Evolutionary conservation across 2,329 filamentous ascomycete species (phyloP), one percentile per base, ranked within the genome.

Genomic region (Pyrenochaeta sp.): DNA sequence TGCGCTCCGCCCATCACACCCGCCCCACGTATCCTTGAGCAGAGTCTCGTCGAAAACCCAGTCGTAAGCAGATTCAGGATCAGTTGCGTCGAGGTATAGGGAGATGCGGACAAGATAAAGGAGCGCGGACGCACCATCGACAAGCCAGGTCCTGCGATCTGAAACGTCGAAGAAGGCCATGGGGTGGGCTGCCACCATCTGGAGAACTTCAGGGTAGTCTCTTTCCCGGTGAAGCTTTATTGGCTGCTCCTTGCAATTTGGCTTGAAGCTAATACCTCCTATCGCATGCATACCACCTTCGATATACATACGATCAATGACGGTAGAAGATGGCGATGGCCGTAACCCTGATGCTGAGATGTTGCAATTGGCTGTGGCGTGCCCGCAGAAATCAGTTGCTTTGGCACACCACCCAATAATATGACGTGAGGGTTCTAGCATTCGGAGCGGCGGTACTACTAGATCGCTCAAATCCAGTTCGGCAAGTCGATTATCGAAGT

Each of bases 51-150:
- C 45, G 22, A 53, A 53, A 9, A 53, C 34, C 54, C 54, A 58
- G 9, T 49, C 43, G 37, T 40, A 53, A 8, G 44, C 9, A 37
- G 43, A 53, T 42, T 58, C 49, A 3, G 12, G 7, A 15, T 56
- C 44, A 1, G 12, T 44, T 30, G 25, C 27, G 39, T 58, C 54
- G 7, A 32, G 27, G 15, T 53, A 27, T 12, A 58, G 44, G 3
- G 54, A 55, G 1, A 52, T 28, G 2, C 54, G 48, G 1, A 47
- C 59, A 2, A 80, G 68, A 54, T 81, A 77, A 7, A 80, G 68
- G 24, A 80, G 50, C 5, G 74, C 76, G 52, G 69, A 75, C 9
- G 68, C 64, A n/a, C 77, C 78, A 54, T 79, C 74, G 0, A 77
- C 58, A 1, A 79, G 54, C 76, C 77, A 80, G 0, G 69, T 76